Evolutionary conservation across 2,329 filamentous ascomycete genomes (phyloP).

Genomic region (Cladosporium sphaerospermum): DNA sequence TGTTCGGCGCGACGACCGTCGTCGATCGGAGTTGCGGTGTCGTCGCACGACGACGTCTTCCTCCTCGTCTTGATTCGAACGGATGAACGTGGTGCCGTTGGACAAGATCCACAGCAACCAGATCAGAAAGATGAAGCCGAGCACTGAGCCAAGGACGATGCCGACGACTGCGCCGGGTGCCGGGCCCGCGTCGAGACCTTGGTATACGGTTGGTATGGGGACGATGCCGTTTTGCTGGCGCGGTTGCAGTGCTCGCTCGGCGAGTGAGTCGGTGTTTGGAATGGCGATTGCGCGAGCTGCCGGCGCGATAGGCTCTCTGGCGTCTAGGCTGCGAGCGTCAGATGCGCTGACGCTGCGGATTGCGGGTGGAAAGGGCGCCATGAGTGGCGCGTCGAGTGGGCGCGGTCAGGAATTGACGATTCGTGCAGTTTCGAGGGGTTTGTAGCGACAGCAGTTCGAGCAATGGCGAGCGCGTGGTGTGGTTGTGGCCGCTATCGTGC

Average conservation of each 20-base stretch:
- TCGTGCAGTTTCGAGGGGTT: not conserved
- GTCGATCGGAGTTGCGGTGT: conserved; percentile 12
- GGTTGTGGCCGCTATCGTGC: not conserved
- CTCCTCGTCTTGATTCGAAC: conserved; percentile 22
- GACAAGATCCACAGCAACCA: conserved; percentile 44
- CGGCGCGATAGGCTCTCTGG: conserved; percentile 19
- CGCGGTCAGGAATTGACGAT: not conserved
- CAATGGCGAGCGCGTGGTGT: not conserved
- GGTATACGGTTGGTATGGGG: conserved; percentile 58
- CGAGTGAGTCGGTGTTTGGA: not conserved
- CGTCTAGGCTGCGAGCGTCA: conserved; percentile 25
- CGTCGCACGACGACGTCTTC: conserved; percentile 26
- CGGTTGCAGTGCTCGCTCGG: conserved; percentile 10
- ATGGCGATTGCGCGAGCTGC: conserved; percentile 11
- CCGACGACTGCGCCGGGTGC: conserved; percentile 53
- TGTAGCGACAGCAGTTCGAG: not conserved
- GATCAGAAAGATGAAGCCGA: conserved; percentile 47
- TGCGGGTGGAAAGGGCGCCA: conserved; percentile 3
- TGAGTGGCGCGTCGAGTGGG: not conserved
- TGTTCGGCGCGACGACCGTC: conserved; percentile 22
- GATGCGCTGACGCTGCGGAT: conserved; percentile 6
- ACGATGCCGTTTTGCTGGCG: conserved; percentile 20
- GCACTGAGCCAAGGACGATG: conserved; percentile 51
- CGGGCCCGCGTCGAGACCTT: conserved; percentile 47
- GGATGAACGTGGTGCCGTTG: conserved; percentile 26